Evolutionary conservation across 148 eudicot genomes (phyloP).

Genomic region (Nepenthes gracilis): DNA sequence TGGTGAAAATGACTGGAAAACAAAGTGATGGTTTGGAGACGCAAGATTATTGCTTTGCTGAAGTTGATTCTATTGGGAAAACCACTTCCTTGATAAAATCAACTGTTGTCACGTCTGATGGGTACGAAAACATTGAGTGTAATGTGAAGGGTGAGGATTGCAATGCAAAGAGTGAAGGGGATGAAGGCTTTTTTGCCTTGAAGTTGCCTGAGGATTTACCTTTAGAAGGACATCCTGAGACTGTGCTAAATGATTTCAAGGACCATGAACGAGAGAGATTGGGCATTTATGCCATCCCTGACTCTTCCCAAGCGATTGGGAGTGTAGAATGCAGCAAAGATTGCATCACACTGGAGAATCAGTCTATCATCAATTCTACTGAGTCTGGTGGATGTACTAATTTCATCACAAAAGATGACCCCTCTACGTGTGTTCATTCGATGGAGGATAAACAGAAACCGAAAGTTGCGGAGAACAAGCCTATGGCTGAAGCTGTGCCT

Average conservation of each 20-base stretch:
- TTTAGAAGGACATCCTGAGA: conserved; percentile 8
- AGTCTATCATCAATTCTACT: conserved; percentile 3
- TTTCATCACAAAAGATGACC: conserved; percentile 3
- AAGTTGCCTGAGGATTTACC: conserved; percentile 17
- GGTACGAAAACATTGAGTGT: conserved; percentile 6
- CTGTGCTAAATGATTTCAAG: conserved; percentile 14
- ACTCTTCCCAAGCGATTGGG: conserved; percentile 7
- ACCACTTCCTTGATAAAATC: conserved; percentile 7
- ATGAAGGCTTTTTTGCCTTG: conserved; percentile 7
- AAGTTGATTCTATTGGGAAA: conserved; percentile 9
- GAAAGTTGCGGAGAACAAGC: conserved; percentile 1
- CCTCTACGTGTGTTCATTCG: neutral
- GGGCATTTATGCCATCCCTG: conserved; percentile 6
- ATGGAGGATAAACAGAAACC: conserved; percentile 12
- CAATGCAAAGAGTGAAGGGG: conserved; percentile 4
- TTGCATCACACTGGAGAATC: conserved; percentile 6
- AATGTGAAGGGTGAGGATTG: conserved; percentile 11
- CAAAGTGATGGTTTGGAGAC: conserved; percentile 13
- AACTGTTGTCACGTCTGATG: conserved; percentile 5
- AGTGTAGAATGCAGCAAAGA: conserved; percentile 3
- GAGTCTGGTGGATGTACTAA: conserved; percentile 3
- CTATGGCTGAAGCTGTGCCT: conserved; percentile 9
- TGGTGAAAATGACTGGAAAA: conserved; percentile 6
- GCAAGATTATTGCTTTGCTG: conserved; percentile 10
- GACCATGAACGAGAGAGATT: conserved; percentile 6